Evolutionary conservation across 2,329 filamentous ascomycete genomes (phyloP).

Genomic region (Arthrobotrys entomopaga): DNA sequence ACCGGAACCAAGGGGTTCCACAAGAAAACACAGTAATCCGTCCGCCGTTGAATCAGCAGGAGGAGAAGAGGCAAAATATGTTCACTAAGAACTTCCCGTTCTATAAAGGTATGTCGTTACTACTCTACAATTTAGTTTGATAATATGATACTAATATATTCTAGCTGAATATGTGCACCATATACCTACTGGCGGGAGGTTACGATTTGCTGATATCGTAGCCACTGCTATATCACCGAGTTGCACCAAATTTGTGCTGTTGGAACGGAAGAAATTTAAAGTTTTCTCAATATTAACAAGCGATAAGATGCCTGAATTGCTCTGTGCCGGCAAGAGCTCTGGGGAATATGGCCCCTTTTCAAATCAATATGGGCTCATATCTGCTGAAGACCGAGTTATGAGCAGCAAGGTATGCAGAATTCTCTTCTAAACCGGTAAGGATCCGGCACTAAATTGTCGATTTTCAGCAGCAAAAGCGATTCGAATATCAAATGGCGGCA

Average conservation of each 20-base stretch:
- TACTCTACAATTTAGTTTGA: background rate
- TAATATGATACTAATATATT: constrained; percentile 11
- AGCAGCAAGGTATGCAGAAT: constrained; percentile 35
- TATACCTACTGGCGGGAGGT: constrained; percentile 38
- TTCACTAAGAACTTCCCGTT: constrained; percentile 54
- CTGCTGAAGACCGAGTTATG: constrained; percentile 53
- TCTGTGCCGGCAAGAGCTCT: constrained; percentile 46
- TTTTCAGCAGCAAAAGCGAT: constrained; percentile 36
- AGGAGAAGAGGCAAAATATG: constrained; percentile 47
- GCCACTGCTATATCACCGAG: constrained; percentile 47
- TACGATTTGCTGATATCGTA: constrained; percentile 52
- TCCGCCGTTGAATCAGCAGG: constrained; percentile 41
- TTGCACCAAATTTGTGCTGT: constrained; percentile 49
- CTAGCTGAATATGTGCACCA: constrained; percentile 55
- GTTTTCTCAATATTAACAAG: constrained; percentile 53
- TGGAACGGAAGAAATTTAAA: constrained; percentile 53
- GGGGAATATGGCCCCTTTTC: constrained; percentile 50
- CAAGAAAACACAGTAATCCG: constrained; percentile 52
- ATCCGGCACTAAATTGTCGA: constrained; percentile 5
- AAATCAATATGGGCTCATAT: constrained; percentile 43
- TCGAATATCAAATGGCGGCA: constrained; percentile 49
- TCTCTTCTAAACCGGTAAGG: background rate
- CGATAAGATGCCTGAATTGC: constrained; percentile 45
- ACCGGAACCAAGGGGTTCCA: constrained; percentile 44
- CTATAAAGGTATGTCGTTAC: constrained; percentile 37